Percentiles rank a stretch among this genome's conserved stretches.
Conservation (phyloP, 176 grass and related monocot species). For the Aegilops umbellulata region DNA sequence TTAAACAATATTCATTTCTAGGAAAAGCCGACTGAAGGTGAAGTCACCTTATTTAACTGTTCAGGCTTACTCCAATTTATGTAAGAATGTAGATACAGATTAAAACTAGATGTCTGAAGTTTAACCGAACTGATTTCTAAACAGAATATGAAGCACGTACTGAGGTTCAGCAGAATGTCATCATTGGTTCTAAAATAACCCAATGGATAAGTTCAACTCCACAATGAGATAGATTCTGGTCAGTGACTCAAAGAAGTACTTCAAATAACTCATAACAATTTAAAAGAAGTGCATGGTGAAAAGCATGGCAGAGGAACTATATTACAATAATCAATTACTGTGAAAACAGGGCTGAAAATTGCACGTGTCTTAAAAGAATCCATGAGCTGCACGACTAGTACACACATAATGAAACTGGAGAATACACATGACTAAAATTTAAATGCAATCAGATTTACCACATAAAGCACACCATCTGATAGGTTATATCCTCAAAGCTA, state of each 20-base stretch:
- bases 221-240: background rate
- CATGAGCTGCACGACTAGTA: background rate
- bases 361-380: background rate
- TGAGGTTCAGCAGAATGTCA: background rate
- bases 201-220: background rate
- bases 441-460: background rate
- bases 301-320: background rate
- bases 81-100: background rate
- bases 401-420: background rate
- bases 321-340: background rate
- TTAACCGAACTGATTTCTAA: background rate
- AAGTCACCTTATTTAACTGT: background rate
- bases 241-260: background rate
- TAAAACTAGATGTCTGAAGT: background rate
- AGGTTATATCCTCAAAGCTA: background rate
- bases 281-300: background rate
- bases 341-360: background rate
- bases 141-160: background rate
- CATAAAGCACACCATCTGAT: background rate
- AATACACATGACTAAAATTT: background rate
- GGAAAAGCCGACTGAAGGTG: background rate
- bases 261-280: background rate
- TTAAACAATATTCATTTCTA: background rate
- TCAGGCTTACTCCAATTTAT: background rate
- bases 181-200: background rate